Conservation (phyloP, 2,329 filamentous ascomycete genomes). For the Raffaelea ambrosiae region DNA sequence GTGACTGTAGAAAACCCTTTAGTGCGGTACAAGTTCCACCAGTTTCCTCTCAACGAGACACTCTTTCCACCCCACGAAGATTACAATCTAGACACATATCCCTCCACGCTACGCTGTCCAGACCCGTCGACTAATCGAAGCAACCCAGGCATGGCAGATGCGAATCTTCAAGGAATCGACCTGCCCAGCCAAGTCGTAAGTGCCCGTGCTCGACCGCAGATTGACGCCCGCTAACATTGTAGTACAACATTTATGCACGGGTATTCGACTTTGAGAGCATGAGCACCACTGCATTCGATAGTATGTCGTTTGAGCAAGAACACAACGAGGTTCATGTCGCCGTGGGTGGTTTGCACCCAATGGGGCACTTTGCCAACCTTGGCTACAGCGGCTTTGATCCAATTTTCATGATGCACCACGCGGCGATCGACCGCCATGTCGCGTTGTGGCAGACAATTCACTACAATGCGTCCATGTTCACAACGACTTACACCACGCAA, state of each 20-base stretch:
- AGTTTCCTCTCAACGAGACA: slow-evolving; percentile 23
- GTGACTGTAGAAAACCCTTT: slow-evolving; percentile 35
- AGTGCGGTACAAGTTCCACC: slow-evolving; percentile 35
- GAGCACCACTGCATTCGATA: slow-evolving; percentile 24
- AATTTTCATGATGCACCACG: slow-evolving; percentile 38
- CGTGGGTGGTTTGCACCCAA: slow-evolving; percentile 22
- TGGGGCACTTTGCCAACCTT: slow-evolving; percentile 20
- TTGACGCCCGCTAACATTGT: neutral
- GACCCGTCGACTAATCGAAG: slow-evolving; percentile 19
- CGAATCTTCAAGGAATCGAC: slow-evolving; percentile 19
- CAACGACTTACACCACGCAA: slow-evolving; percentile 12
- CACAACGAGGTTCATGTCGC: slow-evolving; percentile 28
- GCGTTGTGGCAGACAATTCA: slow-evolving; percentile 31
- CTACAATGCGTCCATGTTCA: slow-evolving; percentile 20
- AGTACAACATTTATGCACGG: slow-evolving; percentile 29
- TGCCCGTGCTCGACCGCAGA: neutral
- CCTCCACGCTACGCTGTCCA: slow-evolving; percentile 27
- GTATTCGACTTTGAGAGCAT: slow-evolving; percentile 25
- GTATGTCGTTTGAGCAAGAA: slow-evolving; percentile 28
- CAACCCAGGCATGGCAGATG: slow-evolving; percentile 30
- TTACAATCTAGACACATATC: slow-evolving; percentile 16
- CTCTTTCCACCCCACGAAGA: slow-evolving; percentile 17
- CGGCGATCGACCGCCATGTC: slow-evolving; percentile 49
- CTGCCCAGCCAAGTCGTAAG: slow-evolving; percentile 34
- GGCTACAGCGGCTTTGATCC: slow-evolving; percentile 30